Evolutionary conservation across 164 flowering plant species (phyloP).

Genomic region (Amborella trichopoda): DNA sequence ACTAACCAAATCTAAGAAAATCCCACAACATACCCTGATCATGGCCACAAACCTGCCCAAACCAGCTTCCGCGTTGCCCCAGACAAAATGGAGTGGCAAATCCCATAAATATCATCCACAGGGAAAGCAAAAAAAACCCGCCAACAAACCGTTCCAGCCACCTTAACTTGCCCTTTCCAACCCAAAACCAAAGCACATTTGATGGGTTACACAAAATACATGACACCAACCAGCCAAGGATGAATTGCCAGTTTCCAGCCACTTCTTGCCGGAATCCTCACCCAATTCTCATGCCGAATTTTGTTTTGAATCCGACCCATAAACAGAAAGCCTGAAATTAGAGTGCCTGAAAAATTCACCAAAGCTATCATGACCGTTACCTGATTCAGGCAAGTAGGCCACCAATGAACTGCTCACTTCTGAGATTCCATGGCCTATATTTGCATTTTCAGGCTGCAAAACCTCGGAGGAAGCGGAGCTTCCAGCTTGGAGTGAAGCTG

Average conservation of each 20-base stretch:
- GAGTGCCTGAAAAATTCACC: background rate
- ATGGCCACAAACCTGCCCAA: too few relatives aligned
- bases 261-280: too few relatives aligned
- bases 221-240: background rate
- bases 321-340: background rate
- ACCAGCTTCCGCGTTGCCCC: background rate
- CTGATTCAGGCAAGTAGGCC: background rate
- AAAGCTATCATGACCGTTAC: background rate
- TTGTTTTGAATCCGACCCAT: background rate
- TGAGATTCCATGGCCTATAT: background rate
- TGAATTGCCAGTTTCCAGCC: background rate
- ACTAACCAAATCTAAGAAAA: too few relatives aligned
- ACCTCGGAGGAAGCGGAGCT: conserved; percentile 2
- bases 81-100: background rate
- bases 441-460: conserved; percentile 1
- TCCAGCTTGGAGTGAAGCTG: background rate
- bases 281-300: too few relatives aligned
- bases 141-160: background rate
- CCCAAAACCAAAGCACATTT: background rate
- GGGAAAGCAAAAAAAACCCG: background rate
- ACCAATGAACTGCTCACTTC: background rate
- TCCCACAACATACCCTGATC: too few relatives aligned
- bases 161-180: background rate
- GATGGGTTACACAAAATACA: background rate
- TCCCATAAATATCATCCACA: background rate